These are phyloP conservation scores for Colletotrichum tropicale DNA, from an alignment of 2,329 filamentous ascomycete genomes.

Conservation along the genomic window DNA sequence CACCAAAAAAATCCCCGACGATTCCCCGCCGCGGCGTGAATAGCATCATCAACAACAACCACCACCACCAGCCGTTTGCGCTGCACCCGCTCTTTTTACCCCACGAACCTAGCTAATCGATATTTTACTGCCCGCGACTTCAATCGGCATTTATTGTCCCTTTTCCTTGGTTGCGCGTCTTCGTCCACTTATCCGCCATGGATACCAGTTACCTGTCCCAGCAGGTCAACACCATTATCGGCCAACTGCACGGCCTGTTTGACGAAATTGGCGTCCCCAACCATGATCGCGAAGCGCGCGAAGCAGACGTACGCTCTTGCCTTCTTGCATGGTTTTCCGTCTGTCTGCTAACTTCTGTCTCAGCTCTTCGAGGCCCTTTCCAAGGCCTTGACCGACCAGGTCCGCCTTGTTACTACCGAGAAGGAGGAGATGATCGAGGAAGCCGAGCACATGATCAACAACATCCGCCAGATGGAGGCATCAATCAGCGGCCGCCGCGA, in stretches of 20 bases:
- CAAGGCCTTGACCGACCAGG: constrained; percentile 88
- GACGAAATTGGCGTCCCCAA: constrained; percentile 96
- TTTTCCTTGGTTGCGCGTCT: neutral
- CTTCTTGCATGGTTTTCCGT: neutral
- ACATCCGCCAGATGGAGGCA: constrained; percentile 91
- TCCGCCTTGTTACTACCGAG: constrained; percentile 82
- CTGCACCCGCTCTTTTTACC: constrained; percentile 1
- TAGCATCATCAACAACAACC: constrained; percentile 10
- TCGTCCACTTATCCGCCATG: constrained; percentile 53
- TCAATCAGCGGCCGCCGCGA: constrained; percentile 81
- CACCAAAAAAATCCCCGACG: neutral
- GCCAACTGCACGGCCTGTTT: constrained; percentile 91
- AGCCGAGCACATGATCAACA: constrained; percentile 81
- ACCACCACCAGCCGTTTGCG: constrained; percentile 7
- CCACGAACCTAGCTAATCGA: neutral
- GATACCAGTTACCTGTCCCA: constrained; percentile 92
- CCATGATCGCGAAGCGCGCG: constrained; percentile 89
- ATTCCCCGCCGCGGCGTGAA: constrained; percentile 7
- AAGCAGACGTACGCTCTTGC: constrained; percentile 74
- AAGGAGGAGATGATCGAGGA: constrained; percentile 92
- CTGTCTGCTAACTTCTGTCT: neutral
- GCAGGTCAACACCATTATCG: constrained; percentile 93
- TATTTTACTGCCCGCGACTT: neutral
- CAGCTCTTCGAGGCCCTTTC: constrained; percentile 92
- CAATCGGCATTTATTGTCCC: neutral